Evolutionary conservation across 441 rosid genomes (phyloP).

Genomic region (Aleurites moluccanus): DNA sequence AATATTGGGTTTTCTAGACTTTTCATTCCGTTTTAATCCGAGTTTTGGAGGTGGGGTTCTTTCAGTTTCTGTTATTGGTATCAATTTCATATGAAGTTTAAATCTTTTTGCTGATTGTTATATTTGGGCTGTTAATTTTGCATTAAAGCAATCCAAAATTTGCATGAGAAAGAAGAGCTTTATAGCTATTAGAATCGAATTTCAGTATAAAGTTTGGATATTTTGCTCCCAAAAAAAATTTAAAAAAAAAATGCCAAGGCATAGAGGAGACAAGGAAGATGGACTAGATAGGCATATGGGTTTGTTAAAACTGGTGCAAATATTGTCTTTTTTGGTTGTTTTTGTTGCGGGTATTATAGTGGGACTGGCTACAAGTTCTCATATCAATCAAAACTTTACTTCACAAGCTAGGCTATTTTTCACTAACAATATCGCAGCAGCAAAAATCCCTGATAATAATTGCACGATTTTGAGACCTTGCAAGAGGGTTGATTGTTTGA

Average conservation of each 20-base stretch:
- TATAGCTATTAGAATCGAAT: background rate
- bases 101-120: background rate
- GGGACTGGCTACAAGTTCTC: conserved; percentile 78
- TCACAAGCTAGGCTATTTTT: conserved; percentile 46
- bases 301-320: conserved; percentile 63
- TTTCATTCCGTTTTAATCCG: background rate
- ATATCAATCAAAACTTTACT: conserved; percentile 57
- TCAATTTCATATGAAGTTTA: background rate
- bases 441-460: conserved; percentile 22
- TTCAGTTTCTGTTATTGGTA: background rate
- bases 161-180: background rate
- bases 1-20: background rate
- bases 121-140: background rate
- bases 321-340: conserved; percentile 67
- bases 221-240: background rate
- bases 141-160: background rate
- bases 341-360: conserved; percentile 78
- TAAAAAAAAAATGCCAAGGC: conserved; percentile 22
- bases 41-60: background rate
- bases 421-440: conserved; percentile 24
- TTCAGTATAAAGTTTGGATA: background rate
- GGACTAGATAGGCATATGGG: conserved; percentile 50
- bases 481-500: conserved; percentile 41
- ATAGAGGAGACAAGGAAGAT: conserved; percentile 56
- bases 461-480: conserved; percentile 39